phyloP scores from a whole-genome alignment of 108 stramenopile genomes.

The Asterionellopsis glacialis region DNA sequence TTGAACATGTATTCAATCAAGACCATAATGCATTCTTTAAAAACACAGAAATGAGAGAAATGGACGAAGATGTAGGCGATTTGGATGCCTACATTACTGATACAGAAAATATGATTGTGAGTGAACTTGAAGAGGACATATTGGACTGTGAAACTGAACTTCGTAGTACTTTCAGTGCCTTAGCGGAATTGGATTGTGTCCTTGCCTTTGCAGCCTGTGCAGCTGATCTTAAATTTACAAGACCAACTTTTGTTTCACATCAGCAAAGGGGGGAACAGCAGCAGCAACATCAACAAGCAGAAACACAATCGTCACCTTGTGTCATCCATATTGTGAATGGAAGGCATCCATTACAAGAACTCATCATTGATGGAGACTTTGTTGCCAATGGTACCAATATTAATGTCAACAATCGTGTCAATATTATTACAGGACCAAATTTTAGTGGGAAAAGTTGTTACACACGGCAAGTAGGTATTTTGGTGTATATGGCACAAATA shows the following conservation, averaged over 20 bases:
- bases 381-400: constrained; percentile 87
- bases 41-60: constrained; percentile 58
- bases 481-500: constrained; percentile 93
- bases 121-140: constrained; percentile 89
- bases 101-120: constrained; percentile 76
- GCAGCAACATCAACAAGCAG: too few relatives aligned
- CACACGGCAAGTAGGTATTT: constrained; percentile 78
- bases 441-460: constrained; percentile 94
- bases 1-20: constrained; percentile 71
- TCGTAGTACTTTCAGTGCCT: constrained; percentile 64
- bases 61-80: constrained; percentile 92
- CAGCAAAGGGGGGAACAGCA: constrained; percentile 7
- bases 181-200: constrained; percentile 88
- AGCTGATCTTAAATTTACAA: constrained; percentile 72
- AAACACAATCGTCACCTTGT: constrained; percentile 26
- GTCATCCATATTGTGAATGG: constrained; percentile 87
- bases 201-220: constrained; percentile 84
- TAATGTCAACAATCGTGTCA: constrained; percentile 55
- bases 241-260: constrained; percentile 53
- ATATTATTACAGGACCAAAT: constrained; percentile 91
- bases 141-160: constrained; percentile 82
- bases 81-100: constrained; percentile 89
- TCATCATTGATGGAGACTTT: constrained; percentile 82
- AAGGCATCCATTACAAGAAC: constrained; percentile 93
- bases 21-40: constrained; percentile 86